Evolutionary conservation across 2,329 filamentous ascomycete species (phyloP).

Genomic region (Fusarium clavum): DNA sequence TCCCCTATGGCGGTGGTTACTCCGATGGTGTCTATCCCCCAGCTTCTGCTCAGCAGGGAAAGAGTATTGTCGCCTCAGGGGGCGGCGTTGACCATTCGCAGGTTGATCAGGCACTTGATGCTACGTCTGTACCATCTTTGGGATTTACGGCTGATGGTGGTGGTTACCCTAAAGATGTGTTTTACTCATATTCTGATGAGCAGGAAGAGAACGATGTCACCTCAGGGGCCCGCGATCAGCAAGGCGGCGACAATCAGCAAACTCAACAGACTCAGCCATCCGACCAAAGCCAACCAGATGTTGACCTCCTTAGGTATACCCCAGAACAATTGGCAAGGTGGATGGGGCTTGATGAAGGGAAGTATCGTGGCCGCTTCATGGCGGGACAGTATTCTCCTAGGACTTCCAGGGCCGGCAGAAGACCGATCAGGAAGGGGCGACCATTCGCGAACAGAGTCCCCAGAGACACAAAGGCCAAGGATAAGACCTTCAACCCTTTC

Average conservation of each 20-base stretch:
- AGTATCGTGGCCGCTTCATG: neutral
- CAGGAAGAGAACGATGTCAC: neutral
- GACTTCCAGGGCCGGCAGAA: neutral
- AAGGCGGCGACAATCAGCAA: neutral
- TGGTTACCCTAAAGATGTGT: no score
- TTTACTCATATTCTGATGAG: no score
- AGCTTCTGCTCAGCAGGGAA: neutral
- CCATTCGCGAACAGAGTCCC: slow-evolving; percentile 1
- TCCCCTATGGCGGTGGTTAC: neutral
- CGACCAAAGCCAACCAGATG: neutral
- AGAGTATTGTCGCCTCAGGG: neutral
- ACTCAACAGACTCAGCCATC: neutral
- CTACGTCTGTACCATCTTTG: neutral
- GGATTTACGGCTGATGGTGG: no score
- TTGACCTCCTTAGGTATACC: neutral
- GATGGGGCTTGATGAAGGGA: no score
- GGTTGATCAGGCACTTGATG: neutral
- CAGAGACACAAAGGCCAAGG: neutral
- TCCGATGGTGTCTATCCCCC: neutral
- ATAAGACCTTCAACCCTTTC: slow-evolving; percentile 36
- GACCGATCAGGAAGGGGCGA: neutral
- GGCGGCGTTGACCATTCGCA: neutral
- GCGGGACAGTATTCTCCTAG: neutral
- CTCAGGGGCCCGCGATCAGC: neutral
- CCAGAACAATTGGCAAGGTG: no score